These are phyloP conservation scores for Candida wancherniae DNA, from an alignment of 805 yeast species.

Conservation along the genomic window DNA sequence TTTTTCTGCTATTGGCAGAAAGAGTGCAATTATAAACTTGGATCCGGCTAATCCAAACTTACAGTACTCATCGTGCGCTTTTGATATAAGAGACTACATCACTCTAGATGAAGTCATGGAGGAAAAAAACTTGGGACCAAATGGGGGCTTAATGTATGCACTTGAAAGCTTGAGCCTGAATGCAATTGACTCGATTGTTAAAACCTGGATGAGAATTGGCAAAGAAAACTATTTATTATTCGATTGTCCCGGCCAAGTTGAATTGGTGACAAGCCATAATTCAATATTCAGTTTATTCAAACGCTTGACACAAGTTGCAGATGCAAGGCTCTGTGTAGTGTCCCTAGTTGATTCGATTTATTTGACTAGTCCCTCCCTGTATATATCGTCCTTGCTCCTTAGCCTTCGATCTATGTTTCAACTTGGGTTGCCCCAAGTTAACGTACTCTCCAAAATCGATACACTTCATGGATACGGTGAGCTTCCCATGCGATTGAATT, in stretches of 20 bases:
- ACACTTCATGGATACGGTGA: slow-evolving; percentile 70
- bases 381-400: slow-evolving; percentile 72
- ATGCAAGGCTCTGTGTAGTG: slow-evolving; percentile 76
- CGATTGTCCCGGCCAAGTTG: slow-evolving; percentile 97
- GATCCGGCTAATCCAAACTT: slow-evolving; percentile 86
- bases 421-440: slow-evolving; percentile 86
- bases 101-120: slow-evolving; percentile 77
- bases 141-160: slow-evolving; percentile 89
- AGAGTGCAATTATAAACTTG: slow-evolving; percentile 75
- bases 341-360: slow-evolving; percentile 80
- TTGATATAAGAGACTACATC: slow-evolving; percentile 75
- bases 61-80: slow-evolving; percentile 60
- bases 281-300: slow-evolving; percentile 67
- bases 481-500: slow-evolving; percentile 77
- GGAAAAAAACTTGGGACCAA: slow-evolving; percentile 69
- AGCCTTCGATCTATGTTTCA: slow-evolving; percentile 91
- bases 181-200: slow-evolving; percentile 48
- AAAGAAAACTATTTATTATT: slow-evolving; percentile 62
- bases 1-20: slow-evolving; percentile 88
- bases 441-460: slow-evolving; percentile 90
- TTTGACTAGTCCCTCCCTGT: slow-evolving; percentile 82
- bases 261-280: slow-evolving; percentile 84
- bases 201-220: slow-evolving; percentile 15
- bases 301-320: slow-evolving; percentile 49
- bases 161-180: slow-evolving; percentile 56